Percentiles rank a stretch among this genome's conserved stretches.
These are phyloP conservation scores for Alloteropsis angusta DNA, from an alignment of 202 grass and related monocot genomes.

Conservation along the genomic window DNA sequence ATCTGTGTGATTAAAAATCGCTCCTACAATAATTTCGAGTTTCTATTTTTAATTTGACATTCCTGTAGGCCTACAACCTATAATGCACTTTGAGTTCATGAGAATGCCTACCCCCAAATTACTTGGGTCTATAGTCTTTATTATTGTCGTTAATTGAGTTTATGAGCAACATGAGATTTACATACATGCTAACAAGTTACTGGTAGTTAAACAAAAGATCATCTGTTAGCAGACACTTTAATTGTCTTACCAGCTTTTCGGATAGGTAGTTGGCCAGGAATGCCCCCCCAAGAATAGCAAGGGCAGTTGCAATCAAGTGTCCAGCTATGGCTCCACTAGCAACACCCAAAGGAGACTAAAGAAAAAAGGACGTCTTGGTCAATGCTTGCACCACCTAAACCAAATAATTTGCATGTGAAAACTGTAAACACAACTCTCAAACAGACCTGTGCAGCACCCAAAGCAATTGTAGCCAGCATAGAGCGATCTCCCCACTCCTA, in stretches of 20 bases:
- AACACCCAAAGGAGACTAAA: conserved; percentile 82
- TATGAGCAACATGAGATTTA: not conserved
- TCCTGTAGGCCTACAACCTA: not conserved
- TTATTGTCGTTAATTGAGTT: not conserved
- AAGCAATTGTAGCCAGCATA: conserved; percentile 93
- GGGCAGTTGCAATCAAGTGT: conserved; percentile 67
- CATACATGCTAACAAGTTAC: not conserved
- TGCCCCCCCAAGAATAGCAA: conserved; percentile 83
- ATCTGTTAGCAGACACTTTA: not conserved
- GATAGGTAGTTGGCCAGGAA: conserved; percentile 92
- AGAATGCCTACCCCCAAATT: not conserved
- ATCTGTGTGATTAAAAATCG: not conserved
- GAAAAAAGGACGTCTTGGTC: not conserved
- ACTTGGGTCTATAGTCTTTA: not conserved
- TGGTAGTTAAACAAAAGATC: not conserved
- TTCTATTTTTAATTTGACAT: not conserved
- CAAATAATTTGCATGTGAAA: conserved; percentile 7
- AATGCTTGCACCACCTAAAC: not conserved
- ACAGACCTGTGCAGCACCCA: conserved; percentile 88
- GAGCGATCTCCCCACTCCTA: conserved; percentile 98
- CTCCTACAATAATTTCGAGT: not conserved
- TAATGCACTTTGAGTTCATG: not conserved
- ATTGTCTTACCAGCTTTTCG: conserved; percentile 66
- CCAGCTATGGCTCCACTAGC: conserved; percentile 82
- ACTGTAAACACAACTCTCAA: not conserved